A percentile compares a stretch with the other conserved stretches of the same genome.
These are phyloP conservation scores for Alnus glutinosa DNA, from an alignment of 306 rosid genomes.

Conservation along the genomic window DNA sequence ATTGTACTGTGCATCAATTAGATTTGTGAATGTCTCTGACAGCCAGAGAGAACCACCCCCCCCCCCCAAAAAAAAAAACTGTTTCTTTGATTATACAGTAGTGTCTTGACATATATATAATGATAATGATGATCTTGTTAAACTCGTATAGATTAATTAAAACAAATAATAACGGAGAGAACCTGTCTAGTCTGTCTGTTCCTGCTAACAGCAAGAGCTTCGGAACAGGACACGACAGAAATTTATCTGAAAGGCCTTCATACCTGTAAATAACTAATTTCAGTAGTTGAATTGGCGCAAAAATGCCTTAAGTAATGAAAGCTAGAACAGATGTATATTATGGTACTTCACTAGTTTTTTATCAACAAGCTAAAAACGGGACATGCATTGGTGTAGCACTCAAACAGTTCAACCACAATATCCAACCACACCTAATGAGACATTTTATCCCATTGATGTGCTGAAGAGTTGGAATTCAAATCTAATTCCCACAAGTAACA, in stretches of 20 bases:
- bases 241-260: constrained; percentile 94
- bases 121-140: background rate
- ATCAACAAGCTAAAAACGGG: background rate
- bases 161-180: constrained; percentile 10
- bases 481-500: background rate
- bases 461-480: background rate
- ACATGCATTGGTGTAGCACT: background rate
- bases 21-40: too few species aligned
- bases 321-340: background rate
- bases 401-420: background rate
- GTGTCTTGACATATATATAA: constrained; percentile 4
- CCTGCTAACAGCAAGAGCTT: constrained; percentile 94
- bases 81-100: constrained; percentile 12
- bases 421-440: background rate
- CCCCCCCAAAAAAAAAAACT: too few species aligned
- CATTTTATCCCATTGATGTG: background rate
- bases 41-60: too few species aligned
- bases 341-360: background rate
- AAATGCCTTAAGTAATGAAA: background rate
- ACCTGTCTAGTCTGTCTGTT: constrained; percentile 97
- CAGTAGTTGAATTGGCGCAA: background rate
- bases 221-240: constrained; percentile 77
- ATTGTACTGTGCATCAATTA: background rate
- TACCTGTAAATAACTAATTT: constrained; percentile 53
- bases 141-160: constrained; percentile 15